A percentile compares a stretch with the other conserved stretches of the same genome.
Conservation (phyloP, 1,284 basidiomycete genomes). For the Austroboletus novae-zelandiae region DNA sequence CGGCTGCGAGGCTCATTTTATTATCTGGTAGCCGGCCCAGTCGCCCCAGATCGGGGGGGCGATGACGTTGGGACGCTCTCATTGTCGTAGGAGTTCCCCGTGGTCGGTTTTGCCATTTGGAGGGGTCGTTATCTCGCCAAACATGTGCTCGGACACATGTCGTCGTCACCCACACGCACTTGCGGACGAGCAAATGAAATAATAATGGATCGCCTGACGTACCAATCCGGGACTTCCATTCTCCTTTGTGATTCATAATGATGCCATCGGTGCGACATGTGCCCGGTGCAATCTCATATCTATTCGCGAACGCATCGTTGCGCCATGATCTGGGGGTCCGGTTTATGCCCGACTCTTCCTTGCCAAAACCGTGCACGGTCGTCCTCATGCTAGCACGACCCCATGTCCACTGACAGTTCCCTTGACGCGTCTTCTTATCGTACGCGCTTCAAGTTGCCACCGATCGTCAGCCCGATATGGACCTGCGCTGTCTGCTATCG, state of each 20-base stretch:
- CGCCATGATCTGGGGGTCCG: slow-evolving; percentile 16
- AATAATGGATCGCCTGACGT: slow-evolving; percentile 21
- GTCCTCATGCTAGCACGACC: slow-evolving; percentile 4
- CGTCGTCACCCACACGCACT: slow-evolving; percentile 2
- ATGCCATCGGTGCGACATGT: slow-evolving; percentile 5
- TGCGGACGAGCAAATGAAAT: slow-evolving; percentile 18
- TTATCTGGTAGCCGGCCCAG: too few relatives aligned
- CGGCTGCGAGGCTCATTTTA: too few relatives aligned
- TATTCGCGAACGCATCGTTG: slow-evolving; percentile 11
- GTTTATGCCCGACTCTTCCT: slow-evolving; percentile 8
- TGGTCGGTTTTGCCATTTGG: slow-evolving; percentile 19
- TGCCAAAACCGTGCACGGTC: slow-evolving; percentile 4
- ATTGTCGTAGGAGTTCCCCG: slow-evolving; percentile 19
- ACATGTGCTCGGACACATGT: slow-evolving; percentile 21
- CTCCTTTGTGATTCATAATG: slow-evolving; percentile 14
- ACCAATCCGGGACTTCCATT: slow-evolving; percentile 22
- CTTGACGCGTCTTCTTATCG: slow-evolving; percentile 17
- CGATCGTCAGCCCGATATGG: slow-evolving; percentile 15
- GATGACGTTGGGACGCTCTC: neutral
- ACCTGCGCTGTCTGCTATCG: neutral
- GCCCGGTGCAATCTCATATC: slow-evolving; percentile 11
- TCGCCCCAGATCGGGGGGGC: too few relatives aligned
- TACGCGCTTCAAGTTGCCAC: neutral
- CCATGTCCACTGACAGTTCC: slow-evolving; percentile 18
- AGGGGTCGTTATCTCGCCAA: slow-evolving; percentile 3